Evolutionary conservation across 2,329 filamentous ascomycete species (phyloP).

Genomic region (Neofusicoccum sp.): DNA sequence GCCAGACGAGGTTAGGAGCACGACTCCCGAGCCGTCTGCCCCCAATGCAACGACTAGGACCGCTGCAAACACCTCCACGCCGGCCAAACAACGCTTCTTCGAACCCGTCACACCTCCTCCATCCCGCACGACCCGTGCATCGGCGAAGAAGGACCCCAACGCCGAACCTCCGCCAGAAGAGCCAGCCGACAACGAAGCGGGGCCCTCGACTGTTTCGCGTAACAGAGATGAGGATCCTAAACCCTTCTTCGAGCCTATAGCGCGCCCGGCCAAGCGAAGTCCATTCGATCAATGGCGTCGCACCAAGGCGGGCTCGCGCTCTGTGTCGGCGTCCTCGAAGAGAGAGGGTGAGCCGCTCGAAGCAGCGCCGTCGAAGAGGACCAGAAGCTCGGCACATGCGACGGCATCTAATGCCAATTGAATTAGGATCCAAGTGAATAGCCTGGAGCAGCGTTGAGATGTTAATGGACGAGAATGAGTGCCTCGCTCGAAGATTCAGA

Average conservation of each 20-base stretch:
- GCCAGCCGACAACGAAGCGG: background rate
- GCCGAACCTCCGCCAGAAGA: background rate
- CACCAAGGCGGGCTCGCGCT: conserved; percentile 50
- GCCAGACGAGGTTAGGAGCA: conserved; percentile 2
- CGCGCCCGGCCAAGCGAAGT: conserved; percentile 41
- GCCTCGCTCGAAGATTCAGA: too few species aligned
- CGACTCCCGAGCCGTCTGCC: conserved; percentile 23
- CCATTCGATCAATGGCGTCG: conserved; percentile 69
- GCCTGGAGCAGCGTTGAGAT: too few species aligned
- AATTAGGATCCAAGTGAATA: too few species aligned
- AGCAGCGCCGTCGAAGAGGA: conserved; percentile 31
- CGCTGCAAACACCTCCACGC: conserved; percentile 53
- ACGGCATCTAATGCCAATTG: conserved; percentile 23
- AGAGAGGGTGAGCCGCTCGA: conserved; percentile 32
- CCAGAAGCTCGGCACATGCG: conserved; percentile 31
- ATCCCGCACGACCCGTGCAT: conserved; percentile 57
- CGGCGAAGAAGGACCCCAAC: conserved; percentile 50
- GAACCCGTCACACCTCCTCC: conserved; percentile 49
- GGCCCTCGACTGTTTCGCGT: conserved; percentile 22
- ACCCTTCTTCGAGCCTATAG: conserved; percentile 17
- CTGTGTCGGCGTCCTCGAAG: conserved; percentile 25
- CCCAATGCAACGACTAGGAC: conserved; percentile 30
- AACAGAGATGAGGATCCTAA: background rate
- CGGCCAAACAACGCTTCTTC: conserved; percentile 41
- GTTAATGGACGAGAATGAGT: too few species aligned